A percentile compares a stretch with the other conserved stretches of the same genome.
Evolutionary conservation across 2,329 filamentous ascomycete genomes (phyloP).

Genomic region (Trichoderma simmonsii): DNA sequence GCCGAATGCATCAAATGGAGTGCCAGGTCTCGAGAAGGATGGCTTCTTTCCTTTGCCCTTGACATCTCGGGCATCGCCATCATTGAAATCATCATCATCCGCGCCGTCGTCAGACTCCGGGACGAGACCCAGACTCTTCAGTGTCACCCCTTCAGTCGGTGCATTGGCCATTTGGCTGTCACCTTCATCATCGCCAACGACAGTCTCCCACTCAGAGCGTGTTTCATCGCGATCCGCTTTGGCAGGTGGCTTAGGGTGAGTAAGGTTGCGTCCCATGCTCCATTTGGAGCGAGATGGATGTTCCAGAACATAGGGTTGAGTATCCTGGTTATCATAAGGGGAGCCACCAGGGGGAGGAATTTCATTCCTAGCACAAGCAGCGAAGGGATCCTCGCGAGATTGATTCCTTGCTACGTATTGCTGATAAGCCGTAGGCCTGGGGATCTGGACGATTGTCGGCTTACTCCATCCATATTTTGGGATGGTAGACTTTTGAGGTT

Average conservation of each 20-base stretch:
- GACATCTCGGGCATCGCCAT: neutral
- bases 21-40: neutral
- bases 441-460: neutral
- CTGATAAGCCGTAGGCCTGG: neutral
- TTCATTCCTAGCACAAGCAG: neutral
- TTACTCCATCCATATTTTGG: conserved; percentile 7
- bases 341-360: conserved; percentile 4
- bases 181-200: conserved; percentile 28
- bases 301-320: conserved; percentile 1
- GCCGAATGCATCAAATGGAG: conserved; percentile 9
- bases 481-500: neutral
- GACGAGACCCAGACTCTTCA: neutral
- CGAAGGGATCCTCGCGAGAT: neutral
- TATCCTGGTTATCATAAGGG: neutral
- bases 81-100: neutral
- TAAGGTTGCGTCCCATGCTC: neutral
- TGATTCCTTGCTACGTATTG: neutral
- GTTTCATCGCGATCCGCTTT: conserved; percentile 22
- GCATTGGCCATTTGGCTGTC: neutral
- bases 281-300: conserved; percentile 2
- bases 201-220: conserved; percentile 32
- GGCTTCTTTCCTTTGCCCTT: neutral
- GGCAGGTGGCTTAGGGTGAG: neutral
- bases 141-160: neutral
- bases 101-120: neutral